Percentiles rank a stretch among this genome's conserved stretches.
phyloP scores from a whole-genome alignment of 2,329 filamentous ascomycete genomes.

The Camillea tinctor region DNA sequence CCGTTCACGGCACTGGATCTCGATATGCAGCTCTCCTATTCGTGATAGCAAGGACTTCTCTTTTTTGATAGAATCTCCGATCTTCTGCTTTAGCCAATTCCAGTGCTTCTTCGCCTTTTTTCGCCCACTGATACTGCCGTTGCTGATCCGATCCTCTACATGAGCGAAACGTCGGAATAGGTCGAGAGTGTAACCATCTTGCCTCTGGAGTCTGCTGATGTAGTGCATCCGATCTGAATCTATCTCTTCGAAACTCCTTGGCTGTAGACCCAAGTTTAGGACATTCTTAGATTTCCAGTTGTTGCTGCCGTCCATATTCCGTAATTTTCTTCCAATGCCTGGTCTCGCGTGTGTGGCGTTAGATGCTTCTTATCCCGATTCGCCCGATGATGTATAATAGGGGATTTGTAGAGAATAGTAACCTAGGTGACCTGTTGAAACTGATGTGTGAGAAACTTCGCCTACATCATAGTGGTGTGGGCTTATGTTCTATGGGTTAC shows the following conservation, averaged over 20 bases:
- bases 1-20: slow-evolving; percentile 46
- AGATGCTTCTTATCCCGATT: not conserved
- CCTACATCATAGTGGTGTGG: not conserved
- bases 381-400: not conserved
- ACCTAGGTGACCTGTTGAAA: not conserved
- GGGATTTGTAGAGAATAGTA: not conserved
- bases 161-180: not conserved
- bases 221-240: not conserved
- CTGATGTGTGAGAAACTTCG: not conserved
- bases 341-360: not conserved
- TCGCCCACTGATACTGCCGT: slow-evolving; percentile 30
- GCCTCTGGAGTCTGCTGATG: not conserved
- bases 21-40: slow-evolving; percentile 49
- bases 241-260: not conserved
- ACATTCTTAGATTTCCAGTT: not conserved
- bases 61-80: slow-evolving; percentile 46
- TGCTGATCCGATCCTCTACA: slow-evolving; percentile 6
- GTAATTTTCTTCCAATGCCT: not conserved
- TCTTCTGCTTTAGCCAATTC: slow-evolving; percentile 40
- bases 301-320: not conserved
- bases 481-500: not conserved
- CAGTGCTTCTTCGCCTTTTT: slow-evolving; percentile 37
- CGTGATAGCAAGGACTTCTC: slow-evolving; percentile 45
- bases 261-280: not conserved
- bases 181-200: not conserved